Evolutionary conservation across 768 basidiomycete genomes (phyloP), one percentile per base, ranked within the genome.

Genomic region (Russula sp.): DNA sequence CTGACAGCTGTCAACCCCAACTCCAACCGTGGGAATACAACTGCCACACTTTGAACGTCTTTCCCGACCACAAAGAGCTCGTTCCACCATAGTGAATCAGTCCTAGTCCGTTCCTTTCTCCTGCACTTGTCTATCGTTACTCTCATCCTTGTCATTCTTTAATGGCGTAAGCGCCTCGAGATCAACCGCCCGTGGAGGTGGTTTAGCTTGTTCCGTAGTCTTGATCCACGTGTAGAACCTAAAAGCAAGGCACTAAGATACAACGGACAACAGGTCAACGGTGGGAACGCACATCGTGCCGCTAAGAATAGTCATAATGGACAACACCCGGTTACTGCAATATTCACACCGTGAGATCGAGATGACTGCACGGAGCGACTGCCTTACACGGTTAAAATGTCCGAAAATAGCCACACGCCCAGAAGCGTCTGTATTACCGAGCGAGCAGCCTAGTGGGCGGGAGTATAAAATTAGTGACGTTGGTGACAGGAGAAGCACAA

Each of bases 401-500:
- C 92, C 6, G 79, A 77, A 73, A 94, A 93, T 20, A 91, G 75
- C 80, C 81, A 85, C 24, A 91, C 87, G 8, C 90, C 90, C 26
- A 93, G 76, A 42, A 91, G 76, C 18, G 90, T 92, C 73, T 95
- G 92, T 26, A 95, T 77, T 22, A 93, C 92, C 8, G 90, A 90
- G 62, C 89, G 81, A 9, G 88, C 88, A 32, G 91, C 88, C 90
- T 89, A 50, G 18, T 20, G 38, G 16, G 10, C 24, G 28, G 38
- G 28, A 14, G 28, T 14, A 26, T 58, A 18, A 59, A 24, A 44
- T 30, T 38, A n/a, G 32, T 28, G 26, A 44, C 9, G 24, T 20
- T 16, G 3, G n/a, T 22, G 26, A 49, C 11, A 38, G 10, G 26
- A 13, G 48, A 34, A 16, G 28, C 18, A 9, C n/a, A 32, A 52